phyloP scores from a whole-genome alignment of 768 basidiomycete species.

The Termitomyces sp. region DNA sequence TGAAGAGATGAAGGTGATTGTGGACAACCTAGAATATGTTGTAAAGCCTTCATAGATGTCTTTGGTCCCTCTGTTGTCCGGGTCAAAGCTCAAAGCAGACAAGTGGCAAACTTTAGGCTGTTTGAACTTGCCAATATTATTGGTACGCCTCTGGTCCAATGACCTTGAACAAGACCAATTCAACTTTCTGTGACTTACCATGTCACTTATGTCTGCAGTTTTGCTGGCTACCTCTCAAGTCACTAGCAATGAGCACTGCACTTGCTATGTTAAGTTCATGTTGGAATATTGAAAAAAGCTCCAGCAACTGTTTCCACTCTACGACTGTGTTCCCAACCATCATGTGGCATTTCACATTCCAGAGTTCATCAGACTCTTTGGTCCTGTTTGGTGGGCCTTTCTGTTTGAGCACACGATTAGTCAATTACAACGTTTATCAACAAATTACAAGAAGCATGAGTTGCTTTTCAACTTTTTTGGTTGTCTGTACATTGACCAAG shows the following conservation, averaged over 20 bases:
- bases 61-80: background rate
- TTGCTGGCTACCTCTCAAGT: background rate
- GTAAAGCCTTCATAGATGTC: background rate
- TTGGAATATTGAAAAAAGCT: background rate
- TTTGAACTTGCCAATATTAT: background rate
- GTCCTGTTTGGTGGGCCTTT: slow-evolving; percentile 12
- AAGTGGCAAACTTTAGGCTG: background rate
- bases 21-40: background rate
- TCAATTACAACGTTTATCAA: background rate
- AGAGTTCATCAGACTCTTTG: background rate
- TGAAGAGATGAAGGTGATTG: background rate
- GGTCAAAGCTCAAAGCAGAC: background rate
- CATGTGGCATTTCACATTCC: background rate
- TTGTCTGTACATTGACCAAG: background rate
- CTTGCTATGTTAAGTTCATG: background rate
- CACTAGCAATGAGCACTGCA: background rate
- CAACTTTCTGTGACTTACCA: background rate
- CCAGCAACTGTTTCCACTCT: background rate
- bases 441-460: background rate
- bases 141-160: background rate
- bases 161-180: background rate
- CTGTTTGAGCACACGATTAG: slow-evolving; percentile 11
- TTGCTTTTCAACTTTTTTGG: background rate
- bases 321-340: background rate
- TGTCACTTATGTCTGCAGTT: background rate